phyloP scores from a whole-genome alignment of 371 early-diverging fungal species.

The Mortierella sp. region DNA sequence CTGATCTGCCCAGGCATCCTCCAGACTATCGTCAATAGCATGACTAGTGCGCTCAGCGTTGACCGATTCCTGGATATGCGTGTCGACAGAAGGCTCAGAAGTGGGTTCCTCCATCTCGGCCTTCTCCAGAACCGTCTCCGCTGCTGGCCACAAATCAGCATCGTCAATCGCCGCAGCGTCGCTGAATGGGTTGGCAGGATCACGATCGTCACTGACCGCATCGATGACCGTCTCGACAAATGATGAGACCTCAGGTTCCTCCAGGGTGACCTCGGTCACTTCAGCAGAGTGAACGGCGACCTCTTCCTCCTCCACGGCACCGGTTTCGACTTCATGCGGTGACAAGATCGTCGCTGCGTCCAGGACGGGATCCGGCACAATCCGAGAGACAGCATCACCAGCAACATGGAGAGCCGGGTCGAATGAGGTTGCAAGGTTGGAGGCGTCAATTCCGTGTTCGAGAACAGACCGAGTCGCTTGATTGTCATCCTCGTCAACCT shows the following conservation, averaged over 20 bases:
- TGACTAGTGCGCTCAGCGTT: background rate
- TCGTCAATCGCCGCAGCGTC: conserved; percentile 43
- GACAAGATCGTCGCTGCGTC: background rate
- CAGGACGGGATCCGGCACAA: background rate
- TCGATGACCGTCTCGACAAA: background rate
- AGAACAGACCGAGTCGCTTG: background rate
- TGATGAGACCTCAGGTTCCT: background rate
- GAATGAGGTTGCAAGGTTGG: background rate
- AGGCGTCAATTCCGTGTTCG: no score
- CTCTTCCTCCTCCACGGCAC: background rate
- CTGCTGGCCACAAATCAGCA: conserved; percentile 1
- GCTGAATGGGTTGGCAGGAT: conserved; percentile 46
- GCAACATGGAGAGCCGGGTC: background rate
- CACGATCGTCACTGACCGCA: conserved; percentile 21
- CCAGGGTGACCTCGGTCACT: background rate
- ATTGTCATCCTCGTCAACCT: background rate
- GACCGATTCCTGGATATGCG: background rate
- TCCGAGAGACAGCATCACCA: background rate
- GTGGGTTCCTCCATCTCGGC: background rate
- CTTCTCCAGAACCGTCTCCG: background rate
- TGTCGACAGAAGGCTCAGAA: background rate
- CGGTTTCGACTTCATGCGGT: background rate
- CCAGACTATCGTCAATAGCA: background rate
- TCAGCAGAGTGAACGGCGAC: background rate
- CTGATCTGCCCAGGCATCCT: conserved; percentile 19